phyloP scores from a whole-genome alignment of 2,329 filamentous ascomycete genomes.

The Westerdykella ornata region DNA sequence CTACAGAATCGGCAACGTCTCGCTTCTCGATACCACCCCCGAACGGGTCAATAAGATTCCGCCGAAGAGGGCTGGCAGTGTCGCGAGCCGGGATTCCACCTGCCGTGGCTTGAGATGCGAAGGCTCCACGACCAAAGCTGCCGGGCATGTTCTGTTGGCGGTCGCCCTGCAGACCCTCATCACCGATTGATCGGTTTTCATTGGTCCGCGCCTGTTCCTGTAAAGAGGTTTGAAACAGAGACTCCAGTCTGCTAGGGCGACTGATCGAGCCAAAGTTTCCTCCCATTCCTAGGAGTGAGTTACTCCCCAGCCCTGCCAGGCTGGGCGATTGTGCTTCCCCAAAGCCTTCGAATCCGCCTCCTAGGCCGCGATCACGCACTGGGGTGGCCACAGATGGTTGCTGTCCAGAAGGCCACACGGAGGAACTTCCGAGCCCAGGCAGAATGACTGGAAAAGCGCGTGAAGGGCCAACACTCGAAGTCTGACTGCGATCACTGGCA shows the following conservation, averaged over 20 bases:
- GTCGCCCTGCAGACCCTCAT: conserved; percentile 47
- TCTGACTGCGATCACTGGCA: conserved; percentile 85
- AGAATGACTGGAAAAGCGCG: conserved; percentile 63
- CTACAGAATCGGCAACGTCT: conserved; percentile 19
- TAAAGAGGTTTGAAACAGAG: conserved; percentile 81
- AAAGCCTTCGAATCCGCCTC: conserved; percentile 56
- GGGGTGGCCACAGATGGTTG: conserved; percentile 67
- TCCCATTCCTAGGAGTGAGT: conserved; percentile 57
- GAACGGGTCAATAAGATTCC: conserved; percentile 37
- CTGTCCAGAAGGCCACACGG: conserved; percentile 59
- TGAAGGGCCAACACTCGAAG: conserved; percentile 71
- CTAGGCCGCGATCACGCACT: conserved; percentile 52
- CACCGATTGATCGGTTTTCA: conserved; percentile 45
- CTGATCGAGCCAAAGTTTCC: conserved; percentile 60
- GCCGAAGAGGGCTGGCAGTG: conserved; percentile 38
- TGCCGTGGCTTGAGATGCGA: conserved; percentile 38
- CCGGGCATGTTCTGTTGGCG: conserved; percentile 49
- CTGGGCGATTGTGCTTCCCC: conserved; percentile 70
- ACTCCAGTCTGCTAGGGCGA: conserved; percentile 74
- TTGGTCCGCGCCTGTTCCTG: conserved; percentile 77
- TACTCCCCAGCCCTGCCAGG: conserved; percentile 58
- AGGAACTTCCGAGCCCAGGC: conserved; percentile 51
- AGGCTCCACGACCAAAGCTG: conserved; percentile 58
- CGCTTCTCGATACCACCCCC: conserved; percentile 17
- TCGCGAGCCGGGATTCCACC: conserved; percentile 29